Evolutionary conservation across 164 flowering plant genomes (phyloP).

Genomic region (Cinnamomum micranthum): DNA sequence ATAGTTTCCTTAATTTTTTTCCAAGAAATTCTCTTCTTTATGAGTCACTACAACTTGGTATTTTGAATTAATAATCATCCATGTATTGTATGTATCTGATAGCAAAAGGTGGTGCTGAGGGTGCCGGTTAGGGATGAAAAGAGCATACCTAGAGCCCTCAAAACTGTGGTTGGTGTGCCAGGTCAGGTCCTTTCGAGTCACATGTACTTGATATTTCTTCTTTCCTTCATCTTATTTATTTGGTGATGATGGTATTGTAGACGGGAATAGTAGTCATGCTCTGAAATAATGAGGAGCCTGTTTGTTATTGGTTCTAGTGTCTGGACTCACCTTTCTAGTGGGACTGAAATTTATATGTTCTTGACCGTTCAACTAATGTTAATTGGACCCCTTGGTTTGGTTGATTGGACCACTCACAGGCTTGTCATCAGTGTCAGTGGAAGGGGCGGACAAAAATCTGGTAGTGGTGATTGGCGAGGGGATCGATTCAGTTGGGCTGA

Average conservation of each 20-base stretch:
- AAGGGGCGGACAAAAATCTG: not conserved
- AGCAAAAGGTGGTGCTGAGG: slow-evolving; percentile 9
- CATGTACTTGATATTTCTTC: not conserved
- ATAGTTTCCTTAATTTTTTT: no score
- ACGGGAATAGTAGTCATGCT: no score
- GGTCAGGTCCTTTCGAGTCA: not conserved
- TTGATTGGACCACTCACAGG: not conserved
- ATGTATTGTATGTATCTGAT: not conserved
- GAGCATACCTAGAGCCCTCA: not conserved
- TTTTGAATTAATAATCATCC: not conserved
- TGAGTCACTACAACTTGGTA: not conserved
- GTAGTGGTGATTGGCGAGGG: slow-evolving; percentile 3
- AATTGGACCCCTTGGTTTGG: no score
- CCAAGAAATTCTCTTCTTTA: no score
- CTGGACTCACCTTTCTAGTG: not conserved
- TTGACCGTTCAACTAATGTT: no score
- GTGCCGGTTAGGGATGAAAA: not conserved
- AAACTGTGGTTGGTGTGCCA: not conserved
- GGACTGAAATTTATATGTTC: no score
- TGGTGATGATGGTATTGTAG: not conserved
- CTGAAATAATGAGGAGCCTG: no score
- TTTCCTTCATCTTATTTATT: not conserved
- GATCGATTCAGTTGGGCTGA: slow-evolving; percentile 6
- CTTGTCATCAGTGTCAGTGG: not conserved
- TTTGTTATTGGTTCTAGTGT: not conserved